Conservation (phyloP, 805 yeast genomes). For the Scheffersomyces stipitis region DNA sequence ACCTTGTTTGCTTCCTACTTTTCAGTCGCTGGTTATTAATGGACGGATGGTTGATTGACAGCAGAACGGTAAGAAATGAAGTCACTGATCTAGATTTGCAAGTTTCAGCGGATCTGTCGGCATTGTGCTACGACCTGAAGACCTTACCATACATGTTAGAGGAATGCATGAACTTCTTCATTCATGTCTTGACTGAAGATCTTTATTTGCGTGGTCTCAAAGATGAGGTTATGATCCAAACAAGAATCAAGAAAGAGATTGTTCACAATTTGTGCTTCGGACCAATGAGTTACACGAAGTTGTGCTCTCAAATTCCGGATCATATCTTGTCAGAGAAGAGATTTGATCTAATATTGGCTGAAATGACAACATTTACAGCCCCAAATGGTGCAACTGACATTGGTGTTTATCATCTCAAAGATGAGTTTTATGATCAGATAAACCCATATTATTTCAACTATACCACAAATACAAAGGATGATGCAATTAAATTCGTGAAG, state of each 20-base stretch:
- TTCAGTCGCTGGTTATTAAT: conserved; percentile 69
- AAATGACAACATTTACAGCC: conserved; percentile 31
- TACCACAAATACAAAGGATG: conserved; percentile 76
- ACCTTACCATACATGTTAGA: conserved; percentile 67
- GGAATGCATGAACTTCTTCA: conserved; percentile 70
- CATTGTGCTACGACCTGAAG: conserved; percentile 42
- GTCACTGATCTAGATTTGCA: neutral
- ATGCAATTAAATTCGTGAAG: conserved; percentile 67
- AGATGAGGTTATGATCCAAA: conserved; percentile 49
- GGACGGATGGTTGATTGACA: conserved; percentile 25
- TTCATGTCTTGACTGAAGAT: conserved; percentile 68
- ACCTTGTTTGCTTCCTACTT: conserved; percentile 54
- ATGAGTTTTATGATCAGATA: conserved; percentile 29
- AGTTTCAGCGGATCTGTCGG: neutral
- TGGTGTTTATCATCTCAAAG: conserved; percentile 38
- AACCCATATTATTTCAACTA: conserved; percentile 79
- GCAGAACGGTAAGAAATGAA: neutral
- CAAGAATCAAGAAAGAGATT: conserved; percentile 65
- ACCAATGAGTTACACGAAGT: conserved; percentile 67
- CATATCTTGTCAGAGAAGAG: conserved; percentile 68
- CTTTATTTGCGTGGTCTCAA: conserved; percentile 51
- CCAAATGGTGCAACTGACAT: conserved; percentile 36
- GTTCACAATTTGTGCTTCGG: conserved; percentile 80
- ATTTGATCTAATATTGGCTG: conserved; percentile 55
- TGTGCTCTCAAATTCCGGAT: conserved; percentile 72